Evolutionary conservation across 108 stramenopile genomes (phyloP).

Genomic region (Thalassiosira profunda): DNA sequence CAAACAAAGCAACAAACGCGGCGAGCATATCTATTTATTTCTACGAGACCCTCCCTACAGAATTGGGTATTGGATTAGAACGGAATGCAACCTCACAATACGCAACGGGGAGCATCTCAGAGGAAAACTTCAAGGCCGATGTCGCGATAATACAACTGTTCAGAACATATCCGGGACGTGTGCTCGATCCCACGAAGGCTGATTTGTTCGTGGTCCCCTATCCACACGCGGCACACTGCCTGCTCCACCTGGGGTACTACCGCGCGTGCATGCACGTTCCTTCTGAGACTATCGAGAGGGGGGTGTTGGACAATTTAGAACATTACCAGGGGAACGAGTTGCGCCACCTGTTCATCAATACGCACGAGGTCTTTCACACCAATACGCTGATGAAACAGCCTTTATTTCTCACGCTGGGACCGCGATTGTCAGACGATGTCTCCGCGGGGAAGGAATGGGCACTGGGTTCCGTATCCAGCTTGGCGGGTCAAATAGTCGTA

Average conservation of each 20-base stretch:
- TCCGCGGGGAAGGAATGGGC: no score
- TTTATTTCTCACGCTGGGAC: slow-evolving; percentile 4
- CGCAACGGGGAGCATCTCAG: background rate
- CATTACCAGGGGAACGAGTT: slow-evolving; percentile 18
- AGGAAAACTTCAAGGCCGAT: slow-evolving; percentile 1
- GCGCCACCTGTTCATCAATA: slow-evolving; percentile 29
- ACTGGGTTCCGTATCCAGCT: no score
- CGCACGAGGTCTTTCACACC: background rate
- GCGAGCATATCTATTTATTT: no score
- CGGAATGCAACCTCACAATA: background rate
- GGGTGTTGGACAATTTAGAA: background rate
- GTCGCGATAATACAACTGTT: slow-evolving; percentile 18
- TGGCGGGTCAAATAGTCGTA: slow-evolving; percentile 33
- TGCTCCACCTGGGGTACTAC: background rate
- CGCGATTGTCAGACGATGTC: no score
- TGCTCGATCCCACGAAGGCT: slow-evolving; percentile 19
- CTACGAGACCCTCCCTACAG: no score
- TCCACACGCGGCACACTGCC: slow-evolving; percentile 42
- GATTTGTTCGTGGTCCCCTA: slow-evolving; percentile 48
- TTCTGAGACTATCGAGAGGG: background rate
- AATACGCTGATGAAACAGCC: slow-evolving; percentile 3
- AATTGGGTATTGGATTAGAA: slow-evolving; percentile 5
- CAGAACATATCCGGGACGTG: slow-evolving; percentile 17
- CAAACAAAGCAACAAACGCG: no score
- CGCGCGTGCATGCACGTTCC: slow-evolving; percentile 2